Base-by-base conservation (phyloP, 78 protist genomes). In the Dictyostelium brefeldianum region DNA sequence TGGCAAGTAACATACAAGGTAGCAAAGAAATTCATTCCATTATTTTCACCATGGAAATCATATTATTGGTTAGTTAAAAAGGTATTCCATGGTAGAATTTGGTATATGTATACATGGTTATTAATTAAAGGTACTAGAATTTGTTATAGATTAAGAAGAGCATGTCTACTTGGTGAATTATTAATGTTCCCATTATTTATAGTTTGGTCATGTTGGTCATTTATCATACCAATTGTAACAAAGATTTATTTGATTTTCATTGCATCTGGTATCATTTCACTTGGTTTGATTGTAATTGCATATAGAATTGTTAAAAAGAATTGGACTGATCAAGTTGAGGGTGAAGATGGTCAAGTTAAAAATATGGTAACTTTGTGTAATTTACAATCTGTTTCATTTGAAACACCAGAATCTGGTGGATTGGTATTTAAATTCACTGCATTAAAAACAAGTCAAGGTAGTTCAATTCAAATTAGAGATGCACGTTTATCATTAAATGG, bases 141-240 rank as follows among this genome's bases (percentile, higher is more conserved):
- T 18, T 82, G 95, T 18, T 90, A 53, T 41, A 62, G 83, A 73
- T 78, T 81, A 36, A 79, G 90, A 75, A 79, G 80, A 74, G 90
- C 87, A 7, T 90, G 95, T 53, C 31, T 81, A 22, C n/a, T 90
- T 43, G 95, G 95, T 51, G 95, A 90, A 43, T 5, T 90, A 3
- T 31, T 90, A 10, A 90, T 90, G 95, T 90, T 90, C 95, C 95
- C 95, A 79, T 27, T 90, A 36, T 81, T 90, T 27, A 18, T 78
- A 6, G 31, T 59, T 47, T 90, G 95, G 95, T 67, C 89, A 29
- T 82, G 81, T 53, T 90, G 95, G 95, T 78, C 95, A 67, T 15
- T 90, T 14, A 62, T 82, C 77, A 78, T 79, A 9, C 89, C 95
- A 41, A 79, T 90, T 14, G 87, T 67, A 56, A 87, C 93, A 74